These are phyloP conservation scores for Acacia melanoxylon DNA, from an alignment of 306 rosid species.

Conservation along the genomic window DNA sequence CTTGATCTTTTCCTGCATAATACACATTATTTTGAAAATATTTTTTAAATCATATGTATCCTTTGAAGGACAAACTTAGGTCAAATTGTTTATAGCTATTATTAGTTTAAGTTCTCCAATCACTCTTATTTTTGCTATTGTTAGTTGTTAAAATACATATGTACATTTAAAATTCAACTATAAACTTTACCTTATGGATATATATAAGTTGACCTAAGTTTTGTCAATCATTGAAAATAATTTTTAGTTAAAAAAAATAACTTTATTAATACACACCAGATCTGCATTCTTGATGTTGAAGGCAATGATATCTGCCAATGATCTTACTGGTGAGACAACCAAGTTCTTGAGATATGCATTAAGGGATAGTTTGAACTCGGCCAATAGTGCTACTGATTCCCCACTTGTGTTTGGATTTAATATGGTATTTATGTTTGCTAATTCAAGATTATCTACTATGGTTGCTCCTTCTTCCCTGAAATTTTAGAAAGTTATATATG, in stretches of 20 bases:
- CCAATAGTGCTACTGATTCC: slow-evolving; percentile 2
- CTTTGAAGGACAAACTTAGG: no score
- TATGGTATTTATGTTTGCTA: slow-evolving; percentile 19
- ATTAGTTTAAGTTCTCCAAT: no score
- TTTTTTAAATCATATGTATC: not conserved
- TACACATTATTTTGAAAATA: not conserved
- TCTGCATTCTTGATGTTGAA: slow-evolving; percentile 30
- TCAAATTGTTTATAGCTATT: no score
- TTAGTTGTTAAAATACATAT: no score
- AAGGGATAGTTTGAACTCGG: slow-evolving; percentile 40
- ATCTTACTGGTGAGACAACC: slow-evolving; percentile 31
- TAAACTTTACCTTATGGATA: no score
- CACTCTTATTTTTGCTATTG: no score
- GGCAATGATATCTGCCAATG: slow-evolving; percentile 37
- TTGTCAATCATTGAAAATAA: not conserved
- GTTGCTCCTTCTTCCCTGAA: slow-evolving; percentile 35
- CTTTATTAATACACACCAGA: slow-evolving; percentile 20
- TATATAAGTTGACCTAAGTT: no score
- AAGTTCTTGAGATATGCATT: slow-evolving; percentile 37
- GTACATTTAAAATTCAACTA: no score
- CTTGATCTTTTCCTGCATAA: slow-evolving; percentile 22
- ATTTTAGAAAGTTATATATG: not conserved
- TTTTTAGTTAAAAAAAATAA: not conserved
- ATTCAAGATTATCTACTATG: slow-evolving; percentile 37
- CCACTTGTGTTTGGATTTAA: slow-evolving; percentile 25